Evolutionary conservation across 192 early-diverging fungal species (phyloP).

Genomic region (Backusella sp.): DNA sequence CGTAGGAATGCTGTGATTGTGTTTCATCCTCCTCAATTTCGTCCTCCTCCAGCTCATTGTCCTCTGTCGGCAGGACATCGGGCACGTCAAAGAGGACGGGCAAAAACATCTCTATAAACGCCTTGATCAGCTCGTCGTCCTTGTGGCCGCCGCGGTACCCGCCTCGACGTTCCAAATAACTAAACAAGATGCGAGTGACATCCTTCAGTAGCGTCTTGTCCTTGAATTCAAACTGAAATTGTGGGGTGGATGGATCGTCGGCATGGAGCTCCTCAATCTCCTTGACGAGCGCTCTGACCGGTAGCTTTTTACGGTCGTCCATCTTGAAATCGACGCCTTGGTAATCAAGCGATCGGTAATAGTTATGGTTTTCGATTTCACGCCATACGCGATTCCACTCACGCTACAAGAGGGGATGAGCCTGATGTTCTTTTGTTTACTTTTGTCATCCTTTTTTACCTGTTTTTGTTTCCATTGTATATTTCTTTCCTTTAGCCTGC

Average conservation of each 20-base stretch:
- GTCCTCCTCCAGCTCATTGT: background rate
- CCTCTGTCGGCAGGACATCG: slow-evolving; percentile 14
- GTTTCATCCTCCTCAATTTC: slow-evolving; percentile 40
- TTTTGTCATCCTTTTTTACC: slow-evolving; percentile 40
- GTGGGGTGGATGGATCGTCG: slow-evolving; percentile 58
- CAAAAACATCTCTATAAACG: slow-evolving; percentile 76
- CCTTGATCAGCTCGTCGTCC: slow-evolving; percentile 75
- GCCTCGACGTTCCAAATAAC: slow-evolving; percentile 59
- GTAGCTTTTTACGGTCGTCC: slow-evolving; percentile 76
- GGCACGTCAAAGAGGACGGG: slow-evolving; percentile 60
- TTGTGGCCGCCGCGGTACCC: slow-evolving; percentile 20
- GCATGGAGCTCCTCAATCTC: slow-evolving; percentile 86
- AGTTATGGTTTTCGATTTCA: slow-evolving; percentile 91
- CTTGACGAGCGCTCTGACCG: slow-evolving; percentile 69
- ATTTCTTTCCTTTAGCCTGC: slow-evolving; percentile 97
- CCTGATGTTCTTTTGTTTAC: no score
- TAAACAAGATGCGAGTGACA: slow-evolving; percentile 68
- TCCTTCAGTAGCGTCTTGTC: slow-evolving; percentile 75
- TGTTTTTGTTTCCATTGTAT: slow-evolving; percentile 93
- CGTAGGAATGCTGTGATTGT: slow-evolving; percentile 17
- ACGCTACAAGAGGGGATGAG: slow-evolving; percentile 49
- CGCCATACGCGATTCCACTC: slow-evolving; percentile 97
- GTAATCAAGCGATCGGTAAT: slow-evolving; percentile 93
- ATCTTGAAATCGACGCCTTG: slow-evolving; percentile 89
- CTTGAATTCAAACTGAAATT: slow-evolving; percentile 76